phyloP scores from a whole-genome alignment of 257 asterid genomes.

The Solanum medicagineum region DNA sequence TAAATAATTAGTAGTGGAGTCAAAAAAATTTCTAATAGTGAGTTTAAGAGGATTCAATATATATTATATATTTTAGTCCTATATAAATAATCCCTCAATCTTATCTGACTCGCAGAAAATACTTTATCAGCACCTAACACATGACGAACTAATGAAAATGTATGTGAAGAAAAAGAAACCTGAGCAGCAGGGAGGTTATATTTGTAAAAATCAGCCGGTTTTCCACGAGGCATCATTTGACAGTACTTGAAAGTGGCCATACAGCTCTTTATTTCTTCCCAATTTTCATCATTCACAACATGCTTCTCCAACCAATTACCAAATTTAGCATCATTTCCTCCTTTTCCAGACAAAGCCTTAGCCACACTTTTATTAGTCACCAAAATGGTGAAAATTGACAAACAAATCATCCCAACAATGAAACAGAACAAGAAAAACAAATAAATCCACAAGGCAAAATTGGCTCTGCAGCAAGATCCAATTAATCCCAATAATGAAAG shows the following conservation, averaged over 20 bases:
- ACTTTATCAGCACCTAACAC: too few species aligned
- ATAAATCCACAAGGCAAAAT: constrained; percentile 42
- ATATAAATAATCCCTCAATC: too few species aligned
- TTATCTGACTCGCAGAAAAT: too few species aligned
- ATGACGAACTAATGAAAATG: background rate
- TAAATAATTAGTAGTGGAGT: too few species aligned
- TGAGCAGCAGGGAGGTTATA: background rate
- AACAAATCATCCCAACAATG: constrained; percentile 25
- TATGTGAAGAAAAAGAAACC: background rate
- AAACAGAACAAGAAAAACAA: constrained; percentile 24
- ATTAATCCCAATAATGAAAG: constrained; percentile 43
- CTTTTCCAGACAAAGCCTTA: constrained; percentile 28
- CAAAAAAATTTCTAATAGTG: too few species aligned
- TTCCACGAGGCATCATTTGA: constrained; percentile 3
- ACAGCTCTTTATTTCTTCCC: constrained; percentile 65
- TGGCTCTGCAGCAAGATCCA: constrained; percentile 37
- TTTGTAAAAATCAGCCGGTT: constrained; percentile 8
- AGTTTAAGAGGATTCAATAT: too few species aligned
- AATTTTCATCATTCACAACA: constrained; percentile 35
- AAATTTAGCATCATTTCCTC: constrained; percentile 24
- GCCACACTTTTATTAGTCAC: constrained; percentile 48
- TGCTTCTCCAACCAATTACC: constrained; percentile 61
- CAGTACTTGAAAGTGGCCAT: constrained; percentile 32
- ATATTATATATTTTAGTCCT: too few species aligned
- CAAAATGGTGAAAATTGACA: constrained; percentile 40